Evolutionary conservation across 2,329 filamentous ascomycete species (phyloP).

Genomic region (Pseudofabraea citricarpa): DNA sequence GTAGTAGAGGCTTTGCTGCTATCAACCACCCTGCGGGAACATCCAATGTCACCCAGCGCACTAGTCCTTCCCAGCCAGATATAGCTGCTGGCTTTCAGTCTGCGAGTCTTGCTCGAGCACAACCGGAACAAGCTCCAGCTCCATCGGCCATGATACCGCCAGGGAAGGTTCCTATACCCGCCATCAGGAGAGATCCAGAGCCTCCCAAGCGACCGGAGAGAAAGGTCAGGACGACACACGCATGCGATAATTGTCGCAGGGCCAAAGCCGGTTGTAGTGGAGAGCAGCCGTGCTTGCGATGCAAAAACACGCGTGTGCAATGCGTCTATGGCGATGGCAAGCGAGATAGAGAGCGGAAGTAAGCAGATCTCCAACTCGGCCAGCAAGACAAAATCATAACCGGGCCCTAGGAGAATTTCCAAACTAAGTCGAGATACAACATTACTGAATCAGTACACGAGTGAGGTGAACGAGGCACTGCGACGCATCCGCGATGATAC

Average conservation of each 20-base stretch:
- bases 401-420: constrained; percentile 10
- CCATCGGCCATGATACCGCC: constrained; percentile 4
- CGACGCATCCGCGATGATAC: constrained; percentile 15
- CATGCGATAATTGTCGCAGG: constrained; percentile 30
- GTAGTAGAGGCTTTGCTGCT: background rate
- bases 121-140: background rate
- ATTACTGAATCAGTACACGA: constrained; percentile 11
- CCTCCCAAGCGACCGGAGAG: constrained; percentile 4
- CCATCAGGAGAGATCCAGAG: constrained; percentile 8
- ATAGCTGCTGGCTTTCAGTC: background rate
- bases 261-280: constrained; percentile 33
- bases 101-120: background rate
- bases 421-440: constrained; percentile 15
- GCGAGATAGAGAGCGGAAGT: constrained; percentile 23
- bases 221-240: constrained; percentile 22
- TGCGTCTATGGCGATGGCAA: constrained; percentile 26
- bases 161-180: constrained; percentile 21
- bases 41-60: background rate
- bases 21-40: background rate
- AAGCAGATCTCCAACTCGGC: background rate
- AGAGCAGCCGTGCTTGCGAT: constrained; percentile 26
- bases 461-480: constrained; percentile 14
- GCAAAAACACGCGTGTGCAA: constrained; percentile 15
- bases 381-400: constrained; percentile 2
- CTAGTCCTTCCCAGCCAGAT: no score